phyloP scores from a whole-genome alignment of 2,329 filamentous ascomycete species.

The Neonectria coccinea region DNA sequence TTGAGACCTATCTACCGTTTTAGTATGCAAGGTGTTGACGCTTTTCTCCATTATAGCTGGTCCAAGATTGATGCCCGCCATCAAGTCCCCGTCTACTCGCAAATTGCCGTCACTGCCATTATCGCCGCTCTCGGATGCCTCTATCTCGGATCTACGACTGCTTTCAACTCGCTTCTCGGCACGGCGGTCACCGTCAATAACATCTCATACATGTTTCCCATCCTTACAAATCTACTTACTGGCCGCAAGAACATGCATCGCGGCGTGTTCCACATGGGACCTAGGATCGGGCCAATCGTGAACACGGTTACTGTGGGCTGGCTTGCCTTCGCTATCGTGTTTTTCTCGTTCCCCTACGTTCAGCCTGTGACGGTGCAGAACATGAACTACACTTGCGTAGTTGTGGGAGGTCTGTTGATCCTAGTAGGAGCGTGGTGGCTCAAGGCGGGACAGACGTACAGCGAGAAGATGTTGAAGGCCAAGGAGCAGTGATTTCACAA shows the following conservation, averaged over 20 bases:
- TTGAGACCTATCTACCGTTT: background rate
- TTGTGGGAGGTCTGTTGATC: conserved; percentile 54
- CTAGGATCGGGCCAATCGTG: conserved; percentile 47
- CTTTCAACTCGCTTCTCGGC: conserved; percentile 57
- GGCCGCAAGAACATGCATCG: conserved; percentile 54
- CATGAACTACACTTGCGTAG: conserved; percentile 63
- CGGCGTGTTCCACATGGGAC: conserved; percentile 55
- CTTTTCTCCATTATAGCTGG: conserved; percentile 43
- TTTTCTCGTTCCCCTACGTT: conserved; percentile 59
- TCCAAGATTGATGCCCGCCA: conserved; percentile 50
- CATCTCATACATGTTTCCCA: conserved; percentile 58
- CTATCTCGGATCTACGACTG: conserved; percentile 57
- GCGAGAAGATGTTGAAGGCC: conserved; percentile 52
- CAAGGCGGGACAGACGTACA: conserved; percentile 54
- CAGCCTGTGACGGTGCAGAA: conserved; percentile 53
- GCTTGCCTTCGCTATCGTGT: conserved; percentile 56
- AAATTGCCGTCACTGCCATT: conserved; percentile 49
- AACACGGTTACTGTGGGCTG: conserved; percentile 53
- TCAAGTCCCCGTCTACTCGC: conserved; percentile 54
- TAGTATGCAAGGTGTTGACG: background rate
- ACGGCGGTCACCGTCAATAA: conserved; percentile 58
- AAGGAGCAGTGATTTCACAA: conserved; percentile 42
- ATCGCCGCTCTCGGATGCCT: conserved; percentile 55
- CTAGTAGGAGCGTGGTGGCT: conserved; percentile 57
- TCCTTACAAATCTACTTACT: conserved; percentile 57